These are phyloP conservation scores for Fusarium denticulatum DNA, from an alignment of 2,329 filamentous ascomycete species.

Conservation along the genomic window DNA sequence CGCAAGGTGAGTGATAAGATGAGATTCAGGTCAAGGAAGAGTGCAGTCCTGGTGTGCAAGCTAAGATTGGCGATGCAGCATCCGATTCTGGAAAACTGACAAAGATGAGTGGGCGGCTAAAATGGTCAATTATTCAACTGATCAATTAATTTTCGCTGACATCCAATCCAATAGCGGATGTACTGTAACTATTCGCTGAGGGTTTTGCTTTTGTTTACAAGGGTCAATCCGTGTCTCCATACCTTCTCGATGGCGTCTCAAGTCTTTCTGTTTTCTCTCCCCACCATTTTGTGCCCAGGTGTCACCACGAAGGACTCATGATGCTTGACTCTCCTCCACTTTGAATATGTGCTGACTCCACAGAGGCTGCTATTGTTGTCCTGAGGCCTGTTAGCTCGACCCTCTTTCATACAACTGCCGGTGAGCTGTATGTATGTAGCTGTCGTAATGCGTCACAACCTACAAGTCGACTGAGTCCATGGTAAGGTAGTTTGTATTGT, in stretches of 20 bases:
- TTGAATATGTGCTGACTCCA: constrained; percentile 30
- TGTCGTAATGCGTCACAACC: constrained; percentile 19
- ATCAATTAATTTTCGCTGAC: not conserved
- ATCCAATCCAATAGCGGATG: not conserved
- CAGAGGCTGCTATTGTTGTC: constrained; percentile 33
- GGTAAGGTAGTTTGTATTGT: not conserved
- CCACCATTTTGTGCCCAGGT: constrained; percentile 6
- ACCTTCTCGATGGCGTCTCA: constrained; percentile 35
- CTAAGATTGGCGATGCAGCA: constrained; percentile 35
- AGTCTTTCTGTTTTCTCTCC: constrained; percentile 23
- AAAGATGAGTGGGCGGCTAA: constrained; percentile 14
- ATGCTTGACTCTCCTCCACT: constrained; percentile 27
- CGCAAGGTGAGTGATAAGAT: constrained; percentile 27
- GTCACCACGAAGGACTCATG: constrained; percentile 13
- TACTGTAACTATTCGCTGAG: not conserved
- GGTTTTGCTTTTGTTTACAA: constrained; percentile 8
- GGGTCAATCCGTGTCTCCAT: constrained; percentile 28
- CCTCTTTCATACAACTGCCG: constrained; percentile 37
- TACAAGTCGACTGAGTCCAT: not conserved
- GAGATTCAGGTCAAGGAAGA: constrained; percentile 21
- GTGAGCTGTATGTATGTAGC: not conserved
- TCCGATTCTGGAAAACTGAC: constrained; percentile 29
- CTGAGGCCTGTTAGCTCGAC: constrained; percentile 35
- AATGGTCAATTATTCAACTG: not conserved
- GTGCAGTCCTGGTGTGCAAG: constrained; percentile 20